Evolutionary conservation across 805 yeast species (phyloP), one percentile per base, ranked within the genome.

Genomic region (Diddensiella caesifluorescens): DNA sequence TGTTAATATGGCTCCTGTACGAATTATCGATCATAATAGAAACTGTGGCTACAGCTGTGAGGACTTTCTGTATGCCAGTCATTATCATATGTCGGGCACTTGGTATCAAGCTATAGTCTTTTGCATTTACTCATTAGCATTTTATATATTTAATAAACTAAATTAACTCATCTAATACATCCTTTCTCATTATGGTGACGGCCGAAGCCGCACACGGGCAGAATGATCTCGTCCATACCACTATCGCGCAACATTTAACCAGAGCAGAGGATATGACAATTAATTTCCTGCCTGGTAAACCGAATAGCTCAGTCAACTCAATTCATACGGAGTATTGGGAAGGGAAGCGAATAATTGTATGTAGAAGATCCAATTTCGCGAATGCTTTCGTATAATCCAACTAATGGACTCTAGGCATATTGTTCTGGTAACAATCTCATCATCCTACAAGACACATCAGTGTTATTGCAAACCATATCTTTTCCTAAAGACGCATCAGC

Each of bases 351-450:
- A 61, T 87, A 2, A 63, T 83, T 25, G 67, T 64, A 46, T 15
- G 64, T 50, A 10, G n/a, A 13, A 15, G 32, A 15, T 18, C 16
- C 4, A 4, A 13, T 20, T 12, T 9, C 30, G 19, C 13, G 19
- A 16, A 22, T 43, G 15, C n/a, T 16, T 9, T 2, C 15, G 10
- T 42, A 2, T 32, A 19, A 16, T 9, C 13, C 12, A 23, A 21
- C 28, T 22, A 5, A 32, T 22, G 22, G n/a, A 19, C 22, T 33
- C 6, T 12, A 63, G 63, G 79, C 78, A 1, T 90, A 90, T 59
- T 83, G 88, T 44, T 85, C 96, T 1, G 97, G 95, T 0, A 87
- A 87, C 63, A 87, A 86, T 58, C 67, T 90, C 50, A 83, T 90
- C 25, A 71, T 83, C 3, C 57, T 80, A 2, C 69, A 81, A 5